Percentiles rank a stretch among this genome's conserved stretches.
Evolutionary conservation across 1,284 basidiomycete genomes (phyloP).

Genomic region (Wallemia ichthyophaga): DNA sequence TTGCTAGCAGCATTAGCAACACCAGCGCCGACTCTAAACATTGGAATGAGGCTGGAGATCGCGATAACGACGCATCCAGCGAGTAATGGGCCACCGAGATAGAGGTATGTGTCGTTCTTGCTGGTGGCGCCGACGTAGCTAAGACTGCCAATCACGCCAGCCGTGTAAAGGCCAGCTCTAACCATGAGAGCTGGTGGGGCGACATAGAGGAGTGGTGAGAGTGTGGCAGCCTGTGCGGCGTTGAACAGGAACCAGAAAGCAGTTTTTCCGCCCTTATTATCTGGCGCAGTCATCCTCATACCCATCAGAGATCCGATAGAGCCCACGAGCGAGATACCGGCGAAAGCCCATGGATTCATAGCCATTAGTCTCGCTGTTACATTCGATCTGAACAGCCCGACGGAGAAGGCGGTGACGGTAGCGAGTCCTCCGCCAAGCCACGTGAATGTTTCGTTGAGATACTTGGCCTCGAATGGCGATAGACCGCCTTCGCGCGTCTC

Average conservation of each 20-base stretch:
- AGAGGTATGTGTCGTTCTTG: constrained; percentile 50
- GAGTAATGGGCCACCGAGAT: constrained; percentile 51
- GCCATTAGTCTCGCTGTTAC: constrained; percentile 16
- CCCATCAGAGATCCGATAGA: constrained; percentile 16
- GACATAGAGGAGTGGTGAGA: constrained; percentile 49
- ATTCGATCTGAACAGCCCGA: constrained; percentile 15
- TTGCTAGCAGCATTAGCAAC: background rate
- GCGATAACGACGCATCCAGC: constrained; percentile 59
- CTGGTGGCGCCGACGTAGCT: constrained; percentile 73
- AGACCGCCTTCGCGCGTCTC: constrained; percentile 40
- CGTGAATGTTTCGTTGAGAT: constrained; percentile 16
- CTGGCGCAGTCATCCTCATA: constrained; percentile 7
- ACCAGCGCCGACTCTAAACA: constrained; percentile 36
- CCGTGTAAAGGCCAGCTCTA: constrained; percentile 66
- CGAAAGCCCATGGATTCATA: constrained; percentile 60
- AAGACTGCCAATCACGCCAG: constrained; percentile 50
- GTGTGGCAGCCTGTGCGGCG: constrained; percentile 49
- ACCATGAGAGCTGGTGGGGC: constrained; percentile 53
- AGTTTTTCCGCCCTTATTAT: constrained; percentile 30
- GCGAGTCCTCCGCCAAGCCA: constrained; percentile 16
- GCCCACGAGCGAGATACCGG: constrained; percentile 41
- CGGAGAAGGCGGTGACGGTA: constrained; percentile 13
- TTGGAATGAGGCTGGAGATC: constrained; percentile 50
- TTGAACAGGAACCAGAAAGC: constrained; percentile 27
- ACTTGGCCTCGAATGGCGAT: constrained; percentile 11